These are phyloP conservation scores for Cladosporium sp. DNA, from an alignment of 2,329 filamentous ascomycete species.

Conservation along the genomic window DNA sequence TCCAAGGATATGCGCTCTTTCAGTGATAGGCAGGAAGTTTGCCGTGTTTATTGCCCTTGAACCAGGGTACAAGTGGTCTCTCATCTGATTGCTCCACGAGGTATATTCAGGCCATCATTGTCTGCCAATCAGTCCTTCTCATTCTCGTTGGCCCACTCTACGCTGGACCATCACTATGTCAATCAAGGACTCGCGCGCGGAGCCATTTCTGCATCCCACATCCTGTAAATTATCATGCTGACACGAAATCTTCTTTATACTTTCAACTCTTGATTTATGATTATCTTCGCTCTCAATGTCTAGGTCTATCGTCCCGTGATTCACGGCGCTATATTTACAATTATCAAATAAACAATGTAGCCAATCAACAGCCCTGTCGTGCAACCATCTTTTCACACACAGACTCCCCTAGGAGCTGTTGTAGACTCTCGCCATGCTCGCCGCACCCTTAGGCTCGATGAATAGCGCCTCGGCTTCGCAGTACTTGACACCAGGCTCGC, in stretches of 20 bases:
- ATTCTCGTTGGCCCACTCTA: neutral
- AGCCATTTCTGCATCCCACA: neutral
- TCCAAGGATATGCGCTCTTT: neutral
- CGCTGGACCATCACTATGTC: neutral
- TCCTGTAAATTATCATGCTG: neutral
- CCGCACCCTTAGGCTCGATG: conserved; percentile 81
- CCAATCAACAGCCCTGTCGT: neutral
- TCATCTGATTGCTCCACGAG: neutral
- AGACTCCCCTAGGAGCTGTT: conserved; percentile 23
- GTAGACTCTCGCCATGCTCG: conserved; percentile 45
- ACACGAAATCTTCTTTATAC: neutral
- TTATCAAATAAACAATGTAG: neutral
- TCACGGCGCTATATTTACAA: conserved; percentile 15
- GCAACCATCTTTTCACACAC: neutral
- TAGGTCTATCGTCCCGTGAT: conserved; percentile 10
- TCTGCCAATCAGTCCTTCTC: neutral
- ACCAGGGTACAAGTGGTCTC: neutral
- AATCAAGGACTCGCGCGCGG: neutral
- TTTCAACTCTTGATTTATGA: neutral
- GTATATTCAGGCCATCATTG: neutral
- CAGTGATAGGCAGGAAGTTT: neutral
- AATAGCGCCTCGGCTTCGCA: conserved; percentile 86
- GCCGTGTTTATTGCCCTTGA: neutral
- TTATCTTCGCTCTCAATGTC: neutral
- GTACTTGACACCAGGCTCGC: conserved; percentile 58